Evolutionary conservation across 495 filamentous ascomycete genomes (phyloP), one percentile per base, ranked within the genome.

Genomic region (Aspergillus bertholletiae): DNA sequence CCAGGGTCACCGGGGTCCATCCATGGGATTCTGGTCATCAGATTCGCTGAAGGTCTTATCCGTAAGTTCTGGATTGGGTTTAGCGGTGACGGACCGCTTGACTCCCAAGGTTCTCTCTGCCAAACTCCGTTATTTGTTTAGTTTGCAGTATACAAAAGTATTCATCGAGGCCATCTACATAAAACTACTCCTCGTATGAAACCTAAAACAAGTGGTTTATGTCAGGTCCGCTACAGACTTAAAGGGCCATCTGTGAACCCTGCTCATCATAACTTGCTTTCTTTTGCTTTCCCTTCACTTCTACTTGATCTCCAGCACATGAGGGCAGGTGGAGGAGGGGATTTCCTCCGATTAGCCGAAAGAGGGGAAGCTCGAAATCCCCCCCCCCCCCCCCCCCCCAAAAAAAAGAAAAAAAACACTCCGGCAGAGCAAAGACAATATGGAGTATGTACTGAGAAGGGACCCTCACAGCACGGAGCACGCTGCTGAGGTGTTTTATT

Each of bases 51-150:
- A n/a, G n/a, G n/a, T n/a, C 23, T n/a, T 20, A 11, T 34, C 46
- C 26, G 20, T 12, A 12, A 18, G 46, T 28, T 52, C 49, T 32
- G 18, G n/a, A 45, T 45, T 21, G 7, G 40, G 50, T 45, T 53
- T 26, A 45, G 28, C 24, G 22, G 12, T 11, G 17, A 32, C 45
- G 44, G 53, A 41, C 46, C 53, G 45, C 32, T 22, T 51, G 23
- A 20, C 20, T 55, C 22, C 53, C 45, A 55, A 55, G 52, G 52
- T 48, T 32, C 45, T 46, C 46, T 34, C 24, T 43, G 39, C 39
- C 39, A 43, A 43, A 43, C 39, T 22, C 39, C 39, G 39, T 21
- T 43, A 43, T 12, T 43, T 43, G 39, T 40, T 40, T 37, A 12
- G n/a, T 18, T 40, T 18, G n/a, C 37, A 40, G 6, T 34, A 13